Percentiles rank a stretch among this genome's conserved stretches.
phyloP scores from a whole-genome alignment of 2,329 filamentous ascomycete species.

The Onygenales sp. region DNA sequence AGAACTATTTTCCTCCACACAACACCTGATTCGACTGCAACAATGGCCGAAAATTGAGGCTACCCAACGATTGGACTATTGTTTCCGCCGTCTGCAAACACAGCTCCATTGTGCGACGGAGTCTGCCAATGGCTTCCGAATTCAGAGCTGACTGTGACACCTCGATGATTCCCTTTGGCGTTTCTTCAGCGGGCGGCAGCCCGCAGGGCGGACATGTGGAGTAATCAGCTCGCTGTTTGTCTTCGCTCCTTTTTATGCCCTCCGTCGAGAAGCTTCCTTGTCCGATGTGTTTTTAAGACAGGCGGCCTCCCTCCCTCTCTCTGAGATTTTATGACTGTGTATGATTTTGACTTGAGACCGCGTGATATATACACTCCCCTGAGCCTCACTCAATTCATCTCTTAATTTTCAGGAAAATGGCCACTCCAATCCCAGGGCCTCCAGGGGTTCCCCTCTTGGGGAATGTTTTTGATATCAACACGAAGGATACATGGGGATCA shows the following conservation, averaged over 20 bases:
- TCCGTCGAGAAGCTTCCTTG: not conserved
- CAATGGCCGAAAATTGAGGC: not conserved
- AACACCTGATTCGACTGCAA: not conserved
- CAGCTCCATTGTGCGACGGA: not conserved
- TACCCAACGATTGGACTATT: not conserved
- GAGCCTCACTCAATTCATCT: not conserved
- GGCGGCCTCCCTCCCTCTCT: too few relatives aligned
- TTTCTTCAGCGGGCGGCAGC: not conserved
- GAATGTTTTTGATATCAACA: constrained; percentile 42
- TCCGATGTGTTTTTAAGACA: not conserved
- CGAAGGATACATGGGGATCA: constrained; percentile 42
- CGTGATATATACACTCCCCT: not conserved
- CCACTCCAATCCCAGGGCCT: constrained; percentile 42
- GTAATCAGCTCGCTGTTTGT: not conserved
- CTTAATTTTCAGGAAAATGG: constrained; percentile 20
- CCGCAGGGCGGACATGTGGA: not conserved
- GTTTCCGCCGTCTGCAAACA: not conserved
- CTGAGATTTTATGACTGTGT: too few relatives aligned
- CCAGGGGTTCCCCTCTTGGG: constrained; percentile 43
- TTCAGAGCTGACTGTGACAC: not conserved
- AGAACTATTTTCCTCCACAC: not conserved
- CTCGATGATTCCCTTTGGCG: not conserved
- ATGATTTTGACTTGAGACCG: too few relatives aligned
- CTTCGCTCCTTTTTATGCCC: not conserved
- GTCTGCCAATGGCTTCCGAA: not conserved